These are phyloP conservation scores for Pistacia integerrima DNA, from an alignment of 345 rosid genomes.

Conservation along the genomic window DNA sequence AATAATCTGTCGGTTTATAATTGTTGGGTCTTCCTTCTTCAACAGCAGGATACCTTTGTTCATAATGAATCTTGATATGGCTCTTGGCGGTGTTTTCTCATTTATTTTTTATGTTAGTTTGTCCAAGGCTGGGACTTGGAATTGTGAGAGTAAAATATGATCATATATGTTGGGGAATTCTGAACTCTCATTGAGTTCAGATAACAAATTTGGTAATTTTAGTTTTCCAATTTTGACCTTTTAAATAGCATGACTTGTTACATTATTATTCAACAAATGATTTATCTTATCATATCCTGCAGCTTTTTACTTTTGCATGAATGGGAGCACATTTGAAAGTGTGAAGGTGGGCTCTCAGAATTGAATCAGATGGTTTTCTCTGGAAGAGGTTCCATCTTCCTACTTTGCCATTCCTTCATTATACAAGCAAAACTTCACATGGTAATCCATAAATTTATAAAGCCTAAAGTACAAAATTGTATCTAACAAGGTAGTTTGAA, in stretches of 20 bases:
- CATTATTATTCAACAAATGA: background rate
- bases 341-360: background rate
- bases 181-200: slow-evolving; percentile 10
- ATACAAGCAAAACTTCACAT: background rate
- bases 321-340: background rate
- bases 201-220: slow-evolving; percentile 8
- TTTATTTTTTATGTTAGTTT: background rate
- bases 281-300: background rate
- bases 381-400: background rate
- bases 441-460: background rate
- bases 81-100: background rate
- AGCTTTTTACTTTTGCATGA: background rate
- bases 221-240: slow-evolving; percentile 1
- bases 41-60: background rate
- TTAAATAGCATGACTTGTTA: background rate
- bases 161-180: background rate
- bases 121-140: background rate
- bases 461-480: slow-evolving; percentile 15
- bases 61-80: background rate
- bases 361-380: background rate
- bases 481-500: slow-evolving; percentile 69
- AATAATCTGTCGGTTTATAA: slow-evolving; percentile 12
- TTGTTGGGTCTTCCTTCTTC: slow-evolving; percentile 8
- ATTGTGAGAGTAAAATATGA: background rate
- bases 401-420: background rate